Base-by-base conservation (phyloP, 2,329 filamentous ascomycete species). In the Fusarium sambucinum region DNA sequence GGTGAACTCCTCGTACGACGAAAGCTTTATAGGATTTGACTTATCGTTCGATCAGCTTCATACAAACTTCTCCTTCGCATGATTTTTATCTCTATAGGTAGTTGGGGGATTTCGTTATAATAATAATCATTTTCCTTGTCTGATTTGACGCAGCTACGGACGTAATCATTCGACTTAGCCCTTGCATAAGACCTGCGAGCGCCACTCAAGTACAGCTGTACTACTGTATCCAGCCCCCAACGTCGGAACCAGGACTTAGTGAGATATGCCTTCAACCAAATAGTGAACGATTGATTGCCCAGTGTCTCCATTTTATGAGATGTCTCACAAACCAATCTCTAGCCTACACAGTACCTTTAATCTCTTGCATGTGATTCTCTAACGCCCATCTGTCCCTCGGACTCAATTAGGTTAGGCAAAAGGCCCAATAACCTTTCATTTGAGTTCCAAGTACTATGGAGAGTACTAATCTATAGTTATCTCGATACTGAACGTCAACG, bases 121-220 rank as follows among this genome's bases (percentile, higher is more conserved):
- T 40, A 11, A 44, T 32, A 30, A 17, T 46, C 30, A 4, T 37
- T 48, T 62, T 37, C 16, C n/a, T 29, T 40, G 17, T 35, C 25
- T 32, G 23, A 32, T 21, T 21, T 35, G 17, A 56, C 37, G 30
- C 32, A n/a, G 17, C n/a, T 19, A 45, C 25, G 14, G 6, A 37
- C n/a, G 6, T n/a, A 37, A 8, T 37, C 17, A 35, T n/a, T 37
- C 13, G 13, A 25, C 30, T 25, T 47, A 50, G 40, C 44, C 60
- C 56, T 68, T 69, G 61, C 61, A 69, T 69, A 58, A 54, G 32
- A 33, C 41, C 50, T 66, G 51, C 51, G 38, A 69, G 56, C 52
- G 46, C 60, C 66, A 50, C 47, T 52, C 33, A 53, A 51, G n/a
- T 55, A 59, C 65, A 55, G 65, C 46, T 55, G 52, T 69, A 38